Base-by-base conservation (phyloP, 1,284 basidiomycete genomes). In the Phellinidium pouzarii region DNA sequence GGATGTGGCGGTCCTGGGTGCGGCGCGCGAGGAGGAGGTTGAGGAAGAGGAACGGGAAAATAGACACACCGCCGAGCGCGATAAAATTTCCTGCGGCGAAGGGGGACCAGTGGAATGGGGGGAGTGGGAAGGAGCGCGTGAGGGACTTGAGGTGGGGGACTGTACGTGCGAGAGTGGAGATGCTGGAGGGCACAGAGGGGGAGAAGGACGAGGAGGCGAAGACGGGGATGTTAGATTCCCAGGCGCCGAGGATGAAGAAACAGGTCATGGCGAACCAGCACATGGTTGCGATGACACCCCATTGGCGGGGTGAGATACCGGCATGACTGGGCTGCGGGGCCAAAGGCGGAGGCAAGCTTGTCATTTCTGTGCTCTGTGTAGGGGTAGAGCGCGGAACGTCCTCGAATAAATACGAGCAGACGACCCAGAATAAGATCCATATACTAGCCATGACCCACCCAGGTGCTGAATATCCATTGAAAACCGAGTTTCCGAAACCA, bases 201-300 rank as follows among this genome's bases (percentile, higher is more conserved):
- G 59, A 8, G 62, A 66, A 31, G 58, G 63, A 27, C 8, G 63
- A 62, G 6, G 76, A 75, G 40, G 77, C 76, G 63, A 79, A 84
- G 52, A 87, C 74, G 23, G 84, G 84, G 51, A 87, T 76, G 64
- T 85, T 86, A 37, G 79, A 71, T 61, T 87, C 83, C 83, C 82
- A 86, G 17, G 77, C 76, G 14, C 81, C 82, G 48, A 87, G 76
- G 60, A 84, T 73, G 67, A 85, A 83, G 71, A 87, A 87, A 63
- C 78, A 83, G 7, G 79, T 75, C 81, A 86, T 84, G 37, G 82
- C 76, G 59, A 78, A 80, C 79, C 82, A 85, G 62, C 79, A 83
- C 80, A 85, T 85, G 60, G 77, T 81, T 29, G 69, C 59, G n/a
- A 78, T 71, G 36, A 82, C 78, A 20, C 79, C 80, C 66, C 66